phyloP scores from a whole-genome alignment of 257 asterid species.

The Solanum medicagineum region DNA sequence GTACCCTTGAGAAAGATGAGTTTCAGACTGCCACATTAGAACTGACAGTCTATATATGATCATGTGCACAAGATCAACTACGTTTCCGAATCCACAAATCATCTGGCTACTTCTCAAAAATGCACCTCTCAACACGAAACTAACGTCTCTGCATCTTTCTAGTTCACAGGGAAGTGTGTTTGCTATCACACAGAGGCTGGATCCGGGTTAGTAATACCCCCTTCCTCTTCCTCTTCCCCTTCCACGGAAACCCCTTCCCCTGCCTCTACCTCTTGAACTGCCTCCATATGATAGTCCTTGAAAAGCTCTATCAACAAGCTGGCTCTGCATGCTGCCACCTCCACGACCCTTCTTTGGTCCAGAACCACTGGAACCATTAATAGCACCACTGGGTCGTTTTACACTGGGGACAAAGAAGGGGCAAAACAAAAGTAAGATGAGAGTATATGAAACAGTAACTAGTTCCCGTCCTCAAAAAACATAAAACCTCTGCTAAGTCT shows the following conservation, averaged over 20 bases:
- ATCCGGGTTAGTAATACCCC: constrained; percentile 24
- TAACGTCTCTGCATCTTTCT: neutral
- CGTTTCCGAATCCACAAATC: neutral
- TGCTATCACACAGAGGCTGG: neutral
- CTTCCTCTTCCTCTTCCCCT: constrained; percentile 51
- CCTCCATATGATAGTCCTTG: constrained; percentile 38
- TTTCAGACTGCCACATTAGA: neutral
- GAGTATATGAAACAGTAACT: neutral
- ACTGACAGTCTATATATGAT: neutral
- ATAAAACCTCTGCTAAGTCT: neutral
- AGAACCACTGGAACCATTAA: constrained; percentile 27
- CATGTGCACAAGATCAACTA: neutral
- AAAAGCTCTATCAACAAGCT: constrained; percentile 22
- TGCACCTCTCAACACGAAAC: neutral
- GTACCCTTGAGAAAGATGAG: neutral
- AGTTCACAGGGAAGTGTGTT: neutral
- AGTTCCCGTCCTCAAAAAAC: neutral
- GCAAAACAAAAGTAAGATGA: neutral
- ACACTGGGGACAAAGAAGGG: constrained; percentile 23
- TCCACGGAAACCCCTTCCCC: constrained; percentile 35
- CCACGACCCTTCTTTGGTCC: constrained; percentile 59
- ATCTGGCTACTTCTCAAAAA: neutral
- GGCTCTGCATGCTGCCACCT: constrained; percentile 28
- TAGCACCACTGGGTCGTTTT: constrained; percentile 45
- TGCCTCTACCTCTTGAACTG: constrained; percentile 33